phyloP scores from a whole-genome alignment of 2,329 filamentous ascomycete genomes.

The Fusarium dimerum region DNA sequence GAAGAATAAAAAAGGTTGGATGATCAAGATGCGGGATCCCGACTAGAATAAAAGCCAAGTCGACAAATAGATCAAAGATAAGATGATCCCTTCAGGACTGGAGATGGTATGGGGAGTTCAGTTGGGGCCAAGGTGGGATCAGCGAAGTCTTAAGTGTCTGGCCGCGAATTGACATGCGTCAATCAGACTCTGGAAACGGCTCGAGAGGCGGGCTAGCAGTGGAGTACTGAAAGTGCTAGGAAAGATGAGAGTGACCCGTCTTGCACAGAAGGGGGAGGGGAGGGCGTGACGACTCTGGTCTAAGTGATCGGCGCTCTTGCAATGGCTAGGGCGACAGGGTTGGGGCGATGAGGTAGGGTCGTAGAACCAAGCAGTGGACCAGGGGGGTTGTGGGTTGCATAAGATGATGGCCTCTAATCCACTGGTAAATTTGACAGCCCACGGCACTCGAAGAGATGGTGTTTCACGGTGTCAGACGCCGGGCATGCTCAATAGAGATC shows the following conservation, averaged over 20 bases:
- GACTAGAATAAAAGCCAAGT: constrained; percentile 47
- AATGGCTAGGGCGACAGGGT: constrained; percentile 48
- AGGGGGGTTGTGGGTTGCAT: constrained; percentile 38
- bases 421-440: constrained; percentile 31
- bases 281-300: constrained; percentile 54
- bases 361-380: constrained; percentile 37
- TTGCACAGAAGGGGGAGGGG: constrained; percentile 28
- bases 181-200: constrained; percentile 39
- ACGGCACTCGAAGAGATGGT: constrained; percentile 30
- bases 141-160: constrained; percentile 61
- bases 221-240: constrained; percentile 37
- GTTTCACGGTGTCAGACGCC: constrained; percentile 23
- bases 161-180: constrained; percentile 42
- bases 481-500: constrained; percentile 23
- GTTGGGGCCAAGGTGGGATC: constrained; percentile 50
- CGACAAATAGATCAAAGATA: constrained; percentile 44
- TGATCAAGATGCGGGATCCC: constrained; percentile 57
- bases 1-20: constrained; percentile 36
- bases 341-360: constrained; percentile 44
- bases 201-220: constrained; percentile 42
- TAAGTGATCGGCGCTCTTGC: constrained; percentile 57
- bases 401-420: constrained; percentile 33
- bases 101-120: constrained; percentile 36
- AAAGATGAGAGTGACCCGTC: constrained; percentile 28
- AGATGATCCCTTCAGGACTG: constrained; percentile 36